Conservation (phyloP, 2,329 filamentous ascomycete genomes). For the Aspergillus brunneoviolaceus region DNA sequence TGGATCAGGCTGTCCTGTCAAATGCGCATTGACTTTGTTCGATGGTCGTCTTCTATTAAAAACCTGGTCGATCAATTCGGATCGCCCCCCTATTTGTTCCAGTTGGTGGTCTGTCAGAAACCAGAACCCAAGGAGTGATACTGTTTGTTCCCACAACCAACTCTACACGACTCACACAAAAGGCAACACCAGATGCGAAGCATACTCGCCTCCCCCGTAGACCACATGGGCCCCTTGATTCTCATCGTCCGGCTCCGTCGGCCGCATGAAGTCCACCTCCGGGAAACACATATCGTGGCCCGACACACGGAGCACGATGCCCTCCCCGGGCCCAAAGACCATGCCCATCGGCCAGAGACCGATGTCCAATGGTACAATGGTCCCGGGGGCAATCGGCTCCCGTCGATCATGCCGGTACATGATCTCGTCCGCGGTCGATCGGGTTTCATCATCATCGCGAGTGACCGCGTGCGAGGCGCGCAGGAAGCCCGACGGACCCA, state of each 20-base stretch:
- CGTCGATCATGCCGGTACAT: slow-evolving; percentile 8
- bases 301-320: slow-evolving; percentile 20
- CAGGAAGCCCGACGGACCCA: slow-evolving; percentile 24
- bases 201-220: slow-evolving; percentile 12
- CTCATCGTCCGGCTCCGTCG: slow-evolving; percentile 9
- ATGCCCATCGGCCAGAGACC: slow-evolving; percentile 25
- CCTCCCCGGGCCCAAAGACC: slow-evolving; percentile 26
- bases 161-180: neutral
- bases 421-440: neutral
- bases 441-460: neutral
- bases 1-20: neutral
- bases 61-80: neutral
- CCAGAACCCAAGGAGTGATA: too few relatives aligned
- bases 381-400: slow-evolving; percentile 9
- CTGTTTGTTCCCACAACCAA: neutral
- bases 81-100: neutral
- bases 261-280: slow-evolving; percentile 13
- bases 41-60: neutral
- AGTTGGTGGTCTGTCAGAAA: neutral
- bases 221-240: slow-evolving; percentile 15
- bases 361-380: slow-evolving; percentile 18
- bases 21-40: neutral
- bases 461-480: slow-evolving; percentile 17
- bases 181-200: neutral
- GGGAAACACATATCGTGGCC: slow-evolving; percentile 25